Evolutionary conservation across 2,329 filamentous ascomycete genomes (phyloP), one percentile per base, ranked within the genome.

Genomic region (Paecilomyces variotii): DNA sequence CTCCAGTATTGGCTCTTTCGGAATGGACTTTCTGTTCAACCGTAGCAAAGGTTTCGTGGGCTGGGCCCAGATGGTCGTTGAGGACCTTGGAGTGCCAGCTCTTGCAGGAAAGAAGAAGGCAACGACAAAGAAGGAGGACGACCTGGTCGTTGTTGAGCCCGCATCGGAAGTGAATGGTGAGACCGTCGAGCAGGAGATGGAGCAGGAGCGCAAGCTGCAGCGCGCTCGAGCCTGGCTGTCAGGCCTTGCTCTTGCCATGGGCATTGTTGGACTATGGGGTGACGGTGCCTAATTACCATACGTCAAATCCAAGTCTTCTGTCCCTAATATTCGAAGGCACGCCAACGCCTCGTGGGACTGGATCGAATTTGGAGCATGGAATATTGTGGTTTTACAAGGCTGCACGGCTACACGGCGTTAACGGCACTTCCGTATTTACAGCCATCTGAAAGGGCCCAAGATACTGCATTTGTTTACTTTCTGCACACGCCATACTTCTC

Each of bases 11-110:
- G 70, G 74, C 67, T 63, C 74, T 39, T 72, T 73, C 60, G 79
- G 79, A 61, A 83, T 89, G 79, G 87, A 91, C 72, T 82, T 84
- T 53, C 89, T 84, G 79, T 90, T 88, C 74, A 87, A 90, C 74
- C 83, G 88, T 9, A 76, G 88, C 26, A 79, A 82, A 51, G 80
- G 85, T 28, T 73, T 78, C 54, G 65, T 67, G 59, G 63, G 65
- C 35, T 74, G 73, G 73, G 34, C 61, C 14, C 59, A 68, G 56
- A 67, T 63, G 32, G 55, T 70, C 7, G 52, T 70, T 67, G 80
- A 81, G 73, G 85, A 83, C 30, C 66, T 62, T 19, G 70, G 66
- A n/a, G 65, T 58, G 32, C 65, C 30, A 57, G 57, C 1, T 54
- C 67, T 19, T 12, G 54, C 24, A 50, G 56, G 28, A 51, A 54